These are phyloP conservation scores for Blastosporella zonata DNA, from an alignment of 1,284 basidiomycete species.

Conservation along the genomic window DNA sequence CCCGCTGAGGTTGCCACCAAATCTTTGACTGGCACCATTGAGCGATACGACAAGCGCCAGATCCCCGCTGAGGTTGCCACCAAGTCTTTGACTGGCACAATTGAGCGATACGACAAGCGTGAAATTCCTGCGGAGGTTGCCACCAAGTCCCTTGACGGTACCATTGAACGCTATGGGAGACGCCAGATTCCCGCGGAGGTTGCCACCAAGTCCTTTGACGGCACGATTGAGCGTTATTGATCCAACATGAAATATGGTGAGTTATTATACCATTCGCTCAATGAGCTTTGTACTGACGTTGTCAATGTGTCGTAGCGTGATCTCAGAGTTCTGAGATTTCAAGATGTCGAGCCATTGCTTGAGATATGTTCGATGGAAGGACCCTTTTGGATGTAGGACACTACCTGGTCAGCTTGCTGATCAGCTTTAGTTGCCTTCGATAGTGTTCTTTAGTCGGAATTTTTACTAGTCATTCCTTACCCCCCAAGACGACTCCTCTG, in stretches of 20 bases:
- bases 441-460: background rate
- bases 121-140: conserved; percentile 13
- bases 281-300: background rate
- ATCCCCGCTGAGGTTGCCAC: conserved; percentile 34
- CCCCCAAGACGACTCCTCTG: too few relatives aligned
- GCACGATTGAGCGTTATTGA: conserved; percentile 23
- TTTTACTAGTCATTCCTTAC: conserved; percentile 15
- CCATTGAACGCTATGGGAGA: conserved; percentile 8
- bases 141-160: conserved; percentile 4
- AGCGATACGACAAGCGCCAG: conserved; percentile 28
- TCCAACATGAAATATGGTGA: background rate
- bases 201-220: conserved; percentile 13
- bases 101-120: conserved; percentile 20
- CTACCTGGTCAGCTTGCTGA: background rate
- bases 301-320: background rate
- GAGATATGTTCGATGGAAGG: conserved; percentile 4
- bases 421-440: conserved; percentile 1
- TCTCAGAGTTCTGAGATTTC: background rate
- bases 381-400: conserved; percentile 5
- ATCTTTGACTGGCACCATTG: conserved; percentile 29
- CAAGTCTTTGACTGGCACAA: conserved; percentile 30
- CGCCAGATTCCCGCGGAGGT: conserved; percentile 15
- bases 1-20: conserved; percentile 34
- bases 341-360: background rate
- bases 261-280: background rate